Evolutionary conservation across 2,329 filamentous ascomycete species (phyloP), one percentile per base, ranked within the genome.

Genomic region (Zymoseptoria crescenta): DNA sequence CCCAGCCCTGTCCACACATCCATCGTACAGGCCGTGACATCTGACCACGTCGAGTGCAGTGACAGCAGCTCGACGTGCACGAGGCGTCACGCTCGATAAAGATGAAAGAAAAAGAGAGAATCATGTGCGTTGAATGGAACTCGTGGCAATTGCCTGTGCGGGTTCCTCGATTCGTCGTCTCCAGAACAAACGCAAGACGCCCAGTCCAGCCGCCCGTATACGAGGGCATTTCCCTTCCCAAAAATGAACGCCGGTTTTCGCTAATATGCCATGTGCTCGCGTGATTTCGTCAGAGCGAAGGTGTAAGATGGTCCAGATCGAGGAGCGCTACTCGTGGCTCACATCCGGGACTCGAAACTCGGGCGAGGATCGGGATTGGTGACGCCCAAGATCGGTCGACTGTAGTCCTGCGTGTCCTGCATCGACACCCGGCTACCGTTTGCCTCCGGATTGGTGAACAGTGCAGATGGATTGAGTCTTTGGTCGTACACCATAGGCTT

Each of bases 401-500:
- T 76, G 60, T 79, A 80, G 59, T 80, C 78, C 57, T 79, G 75
- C 56, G 79, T 71, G 57, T 77, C 79, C 51, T 72, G 74, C 50
- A 80, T 70, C 55, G 77, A 79, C 24, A 75, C 72, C 21, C 74
- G 74, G 59, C 77, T 79, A 19, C 71, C 70, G 59, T 79, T 80
- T n/a, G 75, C 74, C 41, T 74, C 70, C 50, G 64, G 65, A 51
- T 78, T 73, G 41, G 72, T 73, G 66, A 79, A 76, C 28, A 80
- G 70, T 2, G 76, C 76, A 6, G 73, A 73, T 2, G 78, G 78
- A 58, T 80, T 80, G 24, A 80, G 71, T 24, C 78, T 71, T 60
- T 79, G 77, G 58, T 80, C 78, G 60, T 77, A 76, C 30, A 79
- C 71, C 58, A 77, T 66, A 2, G 77, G 77, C 57, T 74, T 71